Evolutionary conservation across 768 basidiomycete species (phyloP), one percentile per base, ranked within the genome.

Genomic region (Gloeopeniophorella convolvens): DNA sequence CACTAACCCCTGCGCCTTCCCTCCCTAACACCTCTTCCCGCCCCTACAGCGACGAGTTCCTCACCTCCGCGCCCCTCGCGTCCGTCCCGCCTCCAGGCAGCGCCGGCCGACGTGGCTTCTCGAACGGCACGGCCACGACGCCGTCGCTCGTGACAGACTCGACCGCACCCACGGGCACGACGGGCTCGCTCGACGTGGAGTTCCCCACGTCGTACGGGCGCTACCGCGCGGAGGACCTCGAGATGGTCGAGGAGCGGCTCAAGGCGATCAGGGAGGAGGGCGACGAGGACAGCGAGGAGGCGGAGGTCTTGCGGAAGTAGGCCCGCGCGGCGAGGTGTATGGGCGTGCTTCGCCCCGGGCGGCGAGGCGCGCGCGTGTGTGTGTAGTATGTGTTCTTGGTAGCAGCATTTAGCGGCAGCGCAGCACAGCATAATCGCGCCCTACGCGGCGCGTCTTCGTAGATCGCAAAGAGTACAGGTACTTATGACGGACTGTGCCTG

Each of bases 161-260:
- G 26, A 12, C 24, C 18, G 2, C 26, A 24, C n/a, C n/a, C n/a
- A 9, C 27, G 16, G 41, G 8, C 4, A 28, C 41, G n/a, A 18
- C n/a, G n/a, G 46, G 21, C 35, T 35, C 33, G 23, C 46, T 47
- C 21, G 46, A 35, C 13, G 46, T 47, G 1, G 46, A 47, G 35
- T 47, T 47, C 46, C 46, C 46, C 10, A 47, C 36, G 24, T 35
- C 33, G 23, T 47, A 47, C 28, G 46, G 46, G 24, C 46, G 46
- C 16, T 47, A 47, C 35, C 33, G 36, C n/a, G 36, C 46, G 10
- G 45, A 36, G 33, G 45, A 46, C 34, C 45, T 45, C 23, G 26
- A 39, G 8, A 4, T 36, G 24, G 18, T 30, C 16, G 13, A 28
- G 8, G 46, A 39, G 6, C 27, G 33, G 11, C 28, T 47, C n/a